Evolutionary conservation across 768 basidiomycete genomes (phyloP), one percentile per base, ranked within the genome.

Genomic region (Tulasnella sp.): DNA sequence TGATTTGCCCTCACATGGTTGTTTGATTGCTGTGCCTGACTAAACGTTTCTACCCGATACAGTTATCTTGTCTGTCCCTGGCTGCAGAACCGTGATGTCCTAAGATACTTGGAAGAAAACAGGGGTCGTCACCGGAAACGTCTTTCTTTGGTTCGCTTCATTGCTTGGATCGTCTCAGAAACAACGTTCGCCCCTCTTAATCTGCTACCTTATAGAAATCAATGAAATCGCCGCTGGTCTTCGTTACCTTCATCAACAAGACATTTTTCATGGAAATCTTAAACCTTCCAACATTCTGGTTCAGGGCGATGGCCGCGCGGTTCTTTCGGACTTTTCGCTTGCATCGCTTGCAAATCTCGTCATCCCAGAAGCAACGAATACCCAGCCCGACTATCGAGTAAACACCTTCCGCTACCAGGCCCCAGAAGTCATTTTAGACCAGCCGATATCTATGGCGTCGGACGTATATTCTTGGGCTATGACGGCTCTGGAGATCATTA

Each of bases 401-500:
- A 42, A 64, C 64, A 34, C 49, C 64, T 36, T 75, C 36, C 52
- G 73, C 14, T 75, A 42, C 34, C 36, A 37, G 73, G 45, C 73
- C 25, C 73, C 73, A 9, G 73, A 75, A 73, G 49, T 40, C 38
- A 34, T n/a, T 15, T 6, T 39, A 31, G 25, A 36, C 73, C 58
- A 25, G 40, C 22, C 37, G 4, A 67, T 39, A 45, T 67, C 31
- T 34, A 22, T 12, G 25, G 64, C 64, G 11, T 71, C 73, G 49
- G 73, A 75, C 31, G 54, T 75, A 8, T 75, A 75, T 49, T 75
- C 73, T 17, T 75, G 73, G 73, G 73, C 54, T 14, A 75, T 75
- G 73, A 75, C 73, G 19, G 29, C 49, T 14, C 36, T 75, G 7
- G 54, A 75, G 73, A 75, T 75, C 73, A 36, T 75, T 69, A 36